Base-by-base conservation (phyloP, 1,284 basidiomycete species). In the Pisolithus thermaeus region DNA sequence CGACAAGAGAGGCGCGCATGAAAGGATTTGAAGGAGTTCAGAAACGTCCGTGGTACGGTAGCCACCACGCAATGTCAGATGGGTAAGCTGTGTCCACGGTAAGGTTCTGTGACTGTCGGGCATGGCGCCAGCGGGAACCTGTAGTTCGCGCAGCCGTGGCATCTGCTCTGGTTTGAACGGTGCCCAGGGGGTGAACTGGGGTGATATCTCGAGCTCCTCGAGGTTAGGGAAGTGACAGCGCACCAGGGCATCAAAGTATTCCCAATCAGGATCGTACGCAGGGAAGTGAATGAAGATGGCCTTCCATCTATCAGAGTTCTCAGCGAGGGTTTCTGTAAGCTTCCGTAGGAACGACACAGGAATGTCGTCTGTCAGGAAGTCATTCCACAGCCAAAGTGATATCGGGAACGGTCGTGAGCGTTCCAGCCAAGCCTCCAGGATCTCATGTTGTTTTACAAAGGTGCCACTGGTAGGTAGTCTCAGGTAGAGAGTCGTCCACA, bases 401-500 rank as follows among this genome's bases (percentile, higher is more conserved):
- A 64, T 46, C 43, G 61, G 54, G 20, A 64, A 53, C 0, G 63
- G 65, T 35, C 56, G 63, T 1, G 62, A 49, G 32, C 62, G 65
- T 22, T 61, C 58, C 48, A 67, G 53, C 62, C 62, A 64, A 0
- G 61, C 55, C 3, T 48, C 20, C 45, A 64, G 53, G 49, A 67
- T 59, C 32, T 59, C 58, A 18, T 65, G 64, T 22, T 64, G 59
- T 8, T 42, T 61, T 5, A 57, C 55, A 28, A 64, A 37, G 43
- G 37, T 22, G 50, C 61, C 64, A 1, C 43, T 52, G 3, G 62
- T 67, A 23, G 62, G 62, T 4, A 64, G 58, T 35, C 61, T 65
- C 54, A 64, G 63, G 39, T 64, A 64, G 50, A 64, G 61, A 0
- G 65, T 65, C 1, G 65, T 67, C 62, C 62, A 64, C 5, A 64